Base-by-base conservation (phyloP, 1,139 yeast genomes). In the Pichia cactophila region DNA sequence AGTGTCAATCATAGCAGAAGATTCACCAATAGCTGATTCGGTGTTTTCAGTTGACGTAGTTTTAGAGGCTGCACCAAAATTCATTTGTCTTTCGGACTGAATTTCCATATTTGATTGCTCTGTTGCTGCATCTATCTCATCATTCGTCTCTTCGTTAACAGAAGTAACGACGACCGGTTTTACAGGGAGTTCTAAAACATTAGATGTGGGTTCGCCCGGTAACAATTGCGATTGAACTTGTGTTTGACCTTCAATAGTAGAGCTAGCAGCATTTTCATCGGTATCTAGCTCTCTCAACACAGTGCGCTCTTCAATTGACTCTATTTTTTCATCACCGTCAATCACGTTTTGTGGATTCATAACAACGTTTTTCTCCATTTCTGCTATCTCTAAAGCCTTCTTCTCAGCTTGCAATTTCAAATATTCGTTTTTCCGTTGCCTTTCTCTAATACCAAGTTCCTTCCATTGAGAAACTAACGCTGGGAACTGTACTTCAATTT, bases 401-500 rank as follows among this genome's bases (percentile, higher is more conserved):
- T 45, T 49, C 12, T 45, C 50, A 20, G 44, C 47, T 20, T 48
- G 42, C 33, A 52, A 41, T 36, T 48, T 38, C 50, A 72, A 67
- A 51, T 73, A 71, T 49, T 74, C 67, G 43, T 70, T 69, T 54
- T 80, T 81, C 56, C 82, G 76, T 42, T 69, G 67, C 42, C 74
- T 61, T 61, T 90, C 97, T 54, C 97, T 75, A 48, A 70, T 74
- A 50, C 86, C 77, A 63, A 90, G 73, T 35, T 80, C 85, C 55
- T 77, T 82, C 70, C 97, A 92, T 46, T 90, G 87, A 50, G 76
- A 76, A 42, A 83, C 65, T 55, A 92, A 84, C 48, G 80, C 87
- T 1, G 89, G 81, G 38, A 70, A 75, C 23, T 58, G 64, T 20
- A 79, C 75, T 44, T 84, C 80, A 58, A 90, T 82, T 55, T 94